A percentile compares a stretch with the other conserved stretches of the same genome.
Conservation (phyloP, 176 grass and related monocot species). For the Rhynchospora tenuis region DNA sequence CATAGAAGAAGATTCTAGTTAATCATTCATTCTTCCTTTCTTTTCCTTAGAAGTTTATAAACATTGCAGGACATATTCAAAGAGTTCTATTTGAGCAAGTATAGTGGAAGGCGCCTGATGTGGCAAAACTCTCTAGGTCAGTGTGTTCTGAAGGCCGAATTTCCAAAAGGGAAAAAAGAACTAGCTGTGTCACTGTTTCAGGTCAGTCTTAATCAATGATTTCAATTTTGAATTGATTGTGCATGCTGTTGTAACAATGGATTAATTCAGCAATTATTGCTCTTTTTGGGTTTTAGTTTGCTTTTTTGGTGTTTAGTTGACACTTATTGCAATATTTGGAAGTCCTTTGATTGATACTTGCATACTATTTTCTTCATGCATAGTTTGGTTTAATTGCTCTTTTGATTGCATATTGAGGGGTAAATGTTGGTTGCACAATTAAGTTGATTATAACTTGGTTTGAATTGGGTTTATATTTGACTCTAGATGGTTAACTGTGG, state of each 20-base stretch:
- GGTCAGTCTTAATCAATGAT: slow-evolving; percentile 31
- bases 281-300: slow-evolving; percentile 10
- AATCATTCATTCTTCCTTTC: neutral
- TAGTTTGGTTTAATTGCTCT: neutral
- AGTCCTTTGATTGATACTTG: neutral
- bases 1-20: neutral
- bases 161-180: slow-evolving; percentile 99
- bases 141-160: slow-evolving; percentile 93
- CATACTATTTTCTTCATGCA: neutral
- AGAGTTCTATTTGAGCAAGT: slow-evolving; percentile 99
- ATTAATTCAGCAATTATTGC: neutral
- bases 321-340: neutral
- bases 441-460: neutral
- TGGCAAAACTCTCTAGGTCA: slow-evolving; percentile 99
- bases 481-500: neutral
- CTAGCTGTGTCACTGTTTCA: slow-evolving; percentile 98
- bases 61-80: slow-evolving; percentile 91
- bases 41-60: neutral
- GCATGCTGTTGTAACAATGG: neutral
- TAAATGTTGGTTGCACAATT: neutral
- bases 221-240: slow-evolving; percentile 5
- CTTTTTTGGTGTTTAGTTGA: neutral
- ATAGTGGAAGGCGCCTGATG: slow-evolving; percentile 94
- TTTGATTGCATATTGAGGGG: neutral
- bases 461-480: neutral